These are phyloP conservation scores for Chionographis japonica DNA, from an alignment of 106 monocot species.

Conservation along the genomic window DNA sequence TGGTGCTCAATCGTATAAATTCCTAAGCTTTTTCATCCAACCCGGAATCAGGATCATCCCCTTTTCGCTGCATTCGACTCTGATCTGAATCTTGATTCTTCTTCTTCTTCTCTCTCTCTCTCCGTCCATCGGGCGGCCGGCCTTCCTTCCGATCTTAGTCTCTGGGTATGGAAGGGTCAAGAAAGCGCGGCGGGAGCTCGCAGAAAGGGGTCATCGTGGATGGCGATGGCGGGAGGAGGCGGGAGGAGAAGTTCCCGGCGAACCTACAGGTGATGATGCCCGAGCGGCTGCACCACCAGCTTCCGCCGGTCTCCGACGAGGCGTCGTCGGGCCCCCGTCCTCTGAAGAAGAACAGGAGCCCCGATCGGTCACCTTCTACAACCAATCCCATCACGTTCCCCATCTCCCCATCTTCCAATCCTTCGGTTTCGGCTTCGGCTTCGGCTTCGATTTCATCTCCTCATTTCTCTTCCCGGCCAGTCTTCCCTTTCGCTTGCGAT, in stretches of 20 bases:
- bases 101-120: neutral
- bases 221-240: constrained; percentile 6
- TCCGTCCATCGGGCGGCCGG: neutral
- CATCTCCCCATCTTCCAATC: neutral
- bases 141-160: neutral
- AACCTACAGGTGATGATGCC: neutral
- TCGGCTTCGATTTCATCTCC: neutral
- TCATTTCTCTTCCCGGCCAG: constrained; percentile 3
- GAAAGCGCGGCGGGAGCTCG: constrained; percentile 1
- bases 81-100: neutral
- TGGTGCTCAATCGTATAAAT: neutral
- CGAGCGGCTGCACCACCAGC: neutral
- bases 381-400: constrained; percentile 10
- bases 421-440: neutral
- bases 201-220: no score
- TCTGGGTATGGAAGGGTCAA: constrained; percentile 1
- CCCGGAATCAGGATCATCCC: no score
- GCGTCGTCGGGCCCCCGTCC: constrained; percentile 18
- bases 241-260: constrained; percentile 15
- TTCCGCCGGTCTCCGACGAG: constrained; percentile 18
- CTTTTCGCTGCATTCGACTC: neutral
- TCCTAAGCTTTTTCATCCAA: neutral
- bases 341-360: constrained; percentile 38
- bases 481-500: constrained; percentile 40
- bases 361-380: constrained; percentile 14